Evolutionary conservation across 352 stramenopile genomes (phyloP).

Genomic region (Phytophthora brassicae): DNA sequence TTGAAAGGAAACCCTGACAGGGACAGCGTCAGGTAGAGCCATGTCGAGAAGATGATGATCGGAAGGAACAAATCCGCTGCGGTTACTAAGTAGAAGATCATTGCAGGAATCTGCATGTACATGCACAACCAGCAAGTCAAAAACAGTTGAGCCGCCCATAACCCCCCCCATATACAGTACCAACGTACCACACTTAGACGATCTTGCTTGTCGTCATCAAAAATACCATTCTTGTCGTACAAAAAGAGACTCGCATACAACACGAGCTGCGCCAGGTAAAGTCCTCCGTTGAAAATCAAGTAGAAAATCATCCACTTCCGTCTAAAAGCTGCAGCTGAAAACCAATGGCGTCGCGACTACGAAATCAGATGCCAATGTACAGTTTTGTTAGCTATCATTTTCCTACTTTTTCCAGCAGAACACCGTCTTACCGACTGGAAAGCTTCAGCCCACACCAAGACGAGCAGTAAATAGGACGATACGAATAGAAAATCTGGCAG

Average conservation of each 20-base stretch:
- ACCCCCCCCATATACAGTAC: too few species aligned
- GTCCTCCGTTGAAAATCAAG: slow-evolving; percentile 88
- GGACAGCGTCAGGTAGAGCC: slow-evolving; percentile 87
- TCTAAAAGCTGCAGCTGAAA: slow-evolving; percentile 81
- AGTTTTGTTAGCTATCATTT: slow-evolving; percentile 2
- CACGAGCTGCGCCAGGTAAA: slow-evolving; percentile 89
- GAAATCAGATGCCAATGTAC: not conserved
- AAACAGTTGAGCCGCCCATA: slow-evolving; percentile 1
- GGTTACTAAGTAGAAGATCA: slow-evolving; percentile 82
- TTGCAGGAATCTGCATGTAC: slow-evolving; percentile 57
- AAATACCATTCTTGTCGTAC: slow-evolving; percentile 79
- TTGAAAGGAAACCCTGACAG: slow-evolving; percentile 90
- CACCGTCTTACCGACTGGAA: slow-evolving; percentile 78
- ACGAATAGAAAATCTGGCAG: slow-evolving; percentile 92
- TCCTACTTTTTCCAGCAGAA: not conserved
- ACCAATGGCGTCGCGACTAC: slow-evolving; percentile 89
- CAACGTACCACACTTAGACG: slow-evolving; percentile 67
- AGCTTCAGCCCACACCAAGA: slow-evolving; percentile 89
- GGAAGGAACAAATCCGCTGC: slow-evolving; percentile 87
- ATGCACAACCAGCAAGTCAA: slow-evolving; percentile 1
- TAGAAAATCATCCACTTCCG: slow-evolving; percentile 92
- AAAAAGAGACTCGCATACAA: slow-evolving; percentile 90
- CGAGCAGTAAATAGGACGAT: slow-evolving; percentile 89
- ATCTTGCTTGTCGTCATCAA: slow-evolving; percentile 70
- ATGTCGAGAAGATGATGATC: slow-evolving; percentile 88